These are phyloP conservation scores for Rhodocollybia butyracea DNA, from an alignment of 768 basidiomycete species.

Conservation along the genomic window DNA sequence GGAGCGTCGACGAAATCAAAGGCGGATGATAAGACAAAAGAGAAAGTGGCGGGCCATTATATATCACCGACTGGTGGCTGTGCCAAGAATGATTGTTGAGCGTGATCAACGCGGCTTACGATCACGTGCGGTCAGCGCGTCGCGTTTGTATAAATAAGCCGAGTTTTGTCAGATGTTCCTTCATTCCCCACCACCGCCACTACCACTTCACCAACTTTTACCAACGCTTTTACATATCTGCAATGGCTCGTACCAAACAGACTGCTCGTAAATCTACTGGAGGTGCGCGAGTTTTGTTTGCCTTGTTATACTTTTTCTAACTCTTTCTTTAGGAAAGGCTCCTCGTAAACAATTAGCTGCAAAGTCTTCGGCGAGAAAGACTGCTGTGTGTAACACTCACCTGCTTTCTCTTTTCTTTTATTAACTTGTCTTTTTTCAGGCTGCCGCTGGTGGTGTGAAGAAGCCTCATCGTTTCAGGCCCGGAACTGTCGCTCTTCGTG, in stretches of 20 bases:
- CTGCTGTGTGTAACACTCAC: constrained; percentile 23
- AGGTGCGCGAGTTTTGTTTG: constrained; percentile 27
- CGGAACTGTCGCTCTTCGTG: constrained; percentile 83
- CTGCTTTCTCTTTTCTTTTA: background rate
- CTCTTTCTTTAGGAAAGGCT: constrained; percentile 37
- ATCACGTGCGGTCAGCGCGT: background rate
- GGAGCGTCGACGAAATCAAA: background rate
- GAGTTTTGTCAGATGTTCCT: background rate
- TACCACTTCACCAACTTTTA: background rate
- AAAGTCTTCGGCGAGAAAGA: constrained; percentile 43
- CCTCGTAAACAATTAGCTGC: constrained; percentile 49
- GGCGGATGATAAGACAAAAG: background rate
- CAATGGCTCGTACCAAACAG: constrained; percentile 57
- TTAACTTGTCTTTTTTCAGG: background rate
- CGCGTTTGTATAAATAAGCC: background rate
- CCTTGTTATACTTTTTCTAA: background rate
- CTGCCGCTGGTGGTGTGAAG: constrained; percentile 15
- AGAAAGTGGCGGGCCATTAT: background rate
- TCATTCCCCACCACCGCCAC: background rate
- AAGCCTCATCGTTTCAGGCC: constrained; percentile 62
- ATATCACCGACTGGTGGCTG: background rate
- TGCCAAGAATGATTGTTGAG: background rate
- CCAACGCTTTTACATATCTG: background rate
- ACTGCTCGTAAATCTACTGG: constrained; percentile 57
- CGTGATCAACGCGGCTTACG: background rate